Percentiles rank a stretch among this genome's conserved stretches.
Evolutionary conservation across 2,329 filamentous ascomycete species (phyloP).

Genomic region (Aspergillus jensenii): DNA sequence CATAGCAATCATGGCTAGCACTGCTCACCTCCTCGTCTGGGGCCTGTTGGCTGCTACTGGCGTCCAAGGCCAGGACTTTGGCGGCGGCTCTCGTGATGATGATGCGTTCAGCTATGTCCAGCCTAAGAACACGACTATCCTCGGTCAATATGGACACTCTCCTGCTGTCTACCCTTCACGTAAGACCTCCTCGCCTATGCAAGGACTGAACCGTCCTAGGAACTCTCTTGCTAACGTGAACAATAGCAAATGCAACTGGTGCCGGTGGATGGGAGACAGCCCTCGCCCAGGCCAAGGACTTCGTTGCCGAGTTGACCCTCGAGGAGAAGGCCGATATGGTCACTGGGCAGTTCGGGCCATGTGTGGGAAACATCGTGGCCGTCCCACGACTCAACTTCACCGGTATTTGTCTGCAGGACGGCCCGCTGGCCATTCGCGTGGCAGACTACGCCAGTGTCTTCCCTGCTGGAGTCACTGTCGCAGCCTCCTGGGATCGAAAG

Average conservation of each 20-base stretch:
- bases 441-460: constrained; percentile 72
- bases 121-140: constrained; percentile 19
- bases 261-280: constrained; percentile 23
- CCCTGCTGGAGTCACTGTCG: constrained; percentile 69
- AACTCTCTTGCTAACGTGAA: not conserved
- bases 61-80: not conserved
- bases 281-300: constrained; percentile 13
- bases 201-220: not conserved
- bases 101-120: constrained; percentile 20
- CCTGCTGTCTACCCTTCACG: constrained; percentile 20
- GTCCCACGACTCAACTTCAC: constrained; percentile 30
- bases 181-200: constrained; percentile 1
- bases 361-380: constrained; percentile 33
- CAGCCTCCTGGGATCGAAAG: constrained; percentile 60
- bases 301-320: constrained; percentile 20
- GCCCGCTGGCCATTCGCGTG: constrained; percentile 57
- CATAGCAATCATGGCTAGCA: not conserved
- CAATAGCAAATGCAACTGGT: constrained; percentile 18
- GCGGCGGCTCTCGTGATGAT: not conserved
- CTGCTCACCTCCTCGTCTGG: not conserved
- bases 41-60: constrained; percentile 1
- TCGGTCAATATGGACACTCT: constrained; percentile 19
- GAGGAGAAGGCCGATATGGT: constrained; percentile 30
- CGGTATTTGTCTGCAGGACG: constrained; percentile 32
- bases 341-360: constrained; percentile 28